Evolutionary conservation across 192 early-diverging fungal species (phyloP), one percentile per base, ranked within the genome.

Genomic region (Coemansia sp.): DNA sequence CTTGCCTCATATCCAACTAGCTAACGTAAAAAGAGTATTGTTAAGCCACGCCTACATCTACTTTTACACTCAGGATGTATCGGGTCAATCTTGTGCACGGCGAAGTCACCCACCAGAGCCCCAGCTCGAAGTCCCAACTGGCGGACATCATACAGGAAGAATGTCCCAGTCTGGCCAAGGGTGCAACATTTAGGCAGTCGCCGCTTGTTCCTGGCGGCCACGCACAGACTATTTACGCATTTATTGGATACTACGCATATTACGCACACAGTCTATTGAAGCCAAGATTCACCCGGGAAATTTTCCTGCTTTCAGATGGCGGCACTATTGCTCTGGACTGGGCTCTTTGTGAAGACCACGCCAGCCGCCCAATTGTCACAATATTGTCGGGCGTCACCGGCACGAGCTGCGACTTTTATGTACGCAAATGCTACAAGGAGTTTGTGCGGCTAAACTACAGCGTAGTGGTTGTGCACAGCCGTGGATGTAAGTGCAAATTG

Each of bases 371-470:
- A 1, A 90, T 88, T 24, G 64, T 96, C 30, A 84, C 95, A 2
- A 83, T 94, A 21, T 65, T 92, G 5, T 95, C 96, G 54, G 94
- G 96, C 14, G 78, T 98, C 24, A 96, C 94, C 5, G 96, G 96
- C 38, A 92, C 92, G 16, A 92, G 89, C 48, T 86, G 90, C 77
- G 94, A 97, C 61, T 87, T 84, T 25, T 98, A 98, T 62, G 89
- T 98, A 28, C 85, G 87, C 18, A 85, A 84, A 21, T 65, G 95
- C 54, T 83, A 91, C 46, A 74, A 89, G 43, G 70, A 78, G 51
- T 68, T 90, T 56, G 60, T 75, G 21, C 82, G 80, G 38, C 76
- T 84, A 29, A 81, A 87, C 27, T 92, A 89, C 67, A 83, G 87
- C 35, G 85, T 83, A 10, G 89, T 95, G 0, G 93, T 95, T 21